A percentile compares a stretch with the other conserved stretches of the same genome.
Conservation (phyloP, 495 filamentous ascomycete species). For the Trichoderma virens region DNA sequence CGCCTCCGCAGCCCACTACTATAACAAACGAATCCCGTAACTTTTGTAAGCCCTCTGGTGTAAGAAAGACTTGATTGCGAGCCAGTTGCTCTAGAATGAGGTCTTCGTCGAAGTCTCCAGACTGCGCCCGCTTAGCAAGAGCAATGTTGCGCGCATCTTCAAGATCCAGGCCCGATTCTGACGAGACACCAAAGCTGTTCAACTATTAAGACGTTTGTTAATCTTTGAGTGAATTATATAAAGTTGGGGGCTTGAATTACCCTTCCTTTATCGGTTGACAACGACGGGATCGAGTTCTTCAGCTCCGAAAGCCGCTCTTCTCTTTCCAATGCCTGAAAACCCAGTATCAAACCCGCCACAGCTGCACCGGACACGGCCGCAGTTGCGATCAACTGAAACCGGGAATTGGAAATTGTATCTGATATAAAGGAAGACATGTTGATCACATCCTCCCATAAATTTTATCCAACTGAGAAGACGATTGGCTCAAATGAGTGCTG, state of each 20-base stretch:
- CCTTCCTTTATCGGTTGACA: constrained; percentile 24
- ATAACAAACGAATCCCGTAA: constrained; percentile 78
- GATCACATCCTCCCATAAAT: no score
- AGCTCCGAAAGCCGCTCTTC: constrained; percentile 56
- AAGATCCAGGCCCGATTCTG: constrained; percentile 43
- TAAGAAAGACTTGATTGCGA: constrained; percentile 89
- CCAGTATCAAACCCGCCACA: constrained; percentile 63
- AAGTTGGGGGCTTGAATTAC: constrained; percentile 10
- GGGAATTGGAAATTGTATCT: constrained; percentile 25
- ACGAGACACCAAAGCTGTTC: constrained; percentile 64
- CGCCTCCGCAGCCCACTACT: constrained; percentile 88
- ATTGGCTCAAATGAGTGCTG: neutral
- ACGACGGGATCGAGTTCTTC: constrained; percentile 65
- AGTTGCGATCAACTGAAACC: constrained; percentile 62
- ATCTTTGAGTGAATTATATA: constrained; percentile 22
- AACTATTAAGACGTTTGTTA: constrained; percentile 31
- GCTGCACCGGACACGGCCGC: constrained; percentile 68
- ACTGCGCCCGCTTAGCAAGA: constrained; percentile 70
- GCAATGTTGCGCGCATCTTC: constrained; percentile 72
- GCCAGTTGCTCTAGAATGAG: constrained; percentile 94
- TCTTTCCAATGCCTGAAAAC: constrained; percentile 58
- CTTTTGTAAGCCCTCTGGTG: constrained; percentile 65
- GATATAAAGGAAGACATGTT: constrained; percentile 32
- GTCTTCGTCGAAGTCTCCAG: constrained; percentile 90
- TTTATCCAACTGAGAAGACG: no score